phyloP scores from a whole-genome alignment of 768 basidiomycete species.

The Boletus sensibilis region DNA sequence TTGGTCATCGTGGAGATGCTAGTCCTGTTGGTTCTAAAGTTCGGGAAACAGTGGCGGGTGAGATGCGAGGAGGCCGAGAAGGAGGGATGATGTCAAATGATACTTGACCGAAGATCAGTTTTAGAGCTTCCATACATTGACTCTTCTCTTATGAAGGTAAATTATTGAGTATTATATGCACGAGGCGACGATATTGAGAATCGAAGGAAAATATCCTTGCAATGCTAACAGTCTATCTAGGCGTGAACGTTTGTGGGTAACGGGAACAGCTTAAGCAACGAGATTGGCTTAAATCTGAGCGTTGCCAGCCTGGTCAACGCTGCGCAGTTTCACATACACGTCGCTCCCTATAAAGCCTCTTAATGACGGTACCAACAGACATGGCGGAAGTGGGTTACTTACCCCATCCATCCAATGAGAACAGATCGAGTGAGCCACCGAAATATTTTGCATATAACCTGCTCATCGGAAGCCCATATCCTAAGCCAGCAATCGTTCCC shows the following conservation, averaged over 20 bases:
- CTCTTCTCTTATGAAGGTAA: not conserved
- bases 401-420: slow-evolving; percentile 86
- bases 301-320: slow-evolving; percentile 52
- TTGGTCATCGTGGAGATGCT: slow-evolving; percentile 51
- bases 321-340: slow-evolving; percentile 53
- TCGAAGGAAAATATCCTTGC: not conserved
- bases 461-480: slow-evolving; percentile 86
- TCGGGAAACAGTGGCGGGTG: slow-evolving; percentile 61
- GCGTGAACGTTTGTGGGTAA: not conserved
- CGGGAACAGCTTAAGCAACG: not conserved
- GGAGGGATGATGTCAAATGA: slow-evolving; percentile 5
- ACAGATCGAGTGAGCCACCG: slow-evolving; percentile 79
- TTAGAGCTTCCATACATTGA: not conserved
- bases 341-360: slow-evolving; percentile 40
- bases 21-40: slow-evolving; percentile 56
- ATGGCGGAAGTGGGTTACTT: slow-evolving; percentile 20
- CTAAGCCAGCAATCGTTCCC: slow-evolving; percentile 88
- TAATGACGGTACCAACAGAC: not conserved
- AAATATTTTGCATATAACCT: slow-evolving; percentile 79
- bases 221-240: not conserved
- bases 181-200: not conserved
- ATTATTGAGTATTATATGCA: slow-evolving; percentile 1
- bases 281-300: slow-evolving; percentile 40
- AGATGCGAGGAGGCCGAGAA: slow-evolving; percentile 45
- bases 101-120: not conserved